Evolutionary conservation across 352 stramenopile species (phyloP).

Genomic region (Pythium periplocum): DNA sequence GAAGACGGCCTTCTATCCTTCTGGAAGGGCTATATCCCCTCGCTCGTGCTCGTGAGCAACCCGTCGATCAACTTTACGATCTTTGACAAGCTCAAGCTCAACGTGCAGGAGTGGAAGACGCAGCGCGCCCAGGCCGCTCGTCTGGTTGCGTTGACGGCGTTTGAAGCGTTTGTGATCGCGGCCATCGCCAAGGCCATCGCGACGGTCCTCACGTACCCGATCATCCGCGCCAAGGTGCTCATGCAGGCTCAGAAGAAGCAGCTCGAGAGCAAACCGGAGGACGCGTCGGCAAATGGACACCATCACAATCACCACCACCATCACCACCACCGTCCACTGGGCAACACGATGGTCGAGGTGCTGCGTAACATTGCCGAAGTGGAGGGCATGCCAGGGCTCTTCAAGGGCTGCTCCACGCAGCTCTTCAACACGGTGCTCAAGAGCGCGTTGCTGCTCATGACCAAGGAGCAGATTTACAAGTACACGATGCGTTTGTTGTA

Average conservation of each 20-base stretch:
- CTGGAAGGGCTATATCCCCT: constrained; percentile 86
- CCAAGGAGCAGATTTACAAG: constrained; percentile 78
- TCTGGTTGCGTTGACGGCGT: constrained; percentile 46
- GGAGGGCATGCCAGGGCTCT: constrained; percentile 54
- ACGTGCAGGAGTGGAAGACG: constrained; percentile 52
- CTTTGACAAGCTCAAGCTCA: constrained; percentile 82
- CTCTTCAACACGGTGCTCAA: constrained; percentile 83
- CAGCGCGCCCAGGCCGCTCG: constrained; percentile 26
- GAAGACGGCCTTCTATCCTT: constrained; percentile 70
- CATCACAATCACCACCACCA: constrained; percentile 21
- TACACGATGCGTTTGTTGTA: constrained; percentile 73
- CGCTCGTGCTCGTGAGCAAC: constrained; percentile 85
- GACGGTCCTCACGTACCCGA: constrained; percentile 82
- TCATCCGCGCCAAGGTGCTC: constrained; percentile 88
- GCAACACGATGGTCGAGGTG: constrained; percentile 63
- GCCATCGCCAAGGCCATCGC: constrained; percentile 80
- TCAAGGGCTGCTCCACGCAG: constrained; percentile 74
- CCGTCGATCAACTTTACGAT: constrained; percentile 88
- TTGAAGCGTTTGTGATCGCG: constrained; percentile 77
- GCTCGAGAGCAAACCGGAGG: constrained; percentile 7
- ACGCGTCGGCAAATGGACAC: no score
- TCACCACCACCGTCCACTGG: constrained; percentile 39
- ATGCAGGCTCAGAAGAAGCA: constrained; percentile 79
- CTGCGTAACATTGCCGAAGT: constrained; percentile 58
- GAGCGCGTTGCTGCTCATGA: constrained; percentile 79